Conservation (phyloP, 1,284 basidiomycete genomes). For the Austroboletus niveus region DNA sequence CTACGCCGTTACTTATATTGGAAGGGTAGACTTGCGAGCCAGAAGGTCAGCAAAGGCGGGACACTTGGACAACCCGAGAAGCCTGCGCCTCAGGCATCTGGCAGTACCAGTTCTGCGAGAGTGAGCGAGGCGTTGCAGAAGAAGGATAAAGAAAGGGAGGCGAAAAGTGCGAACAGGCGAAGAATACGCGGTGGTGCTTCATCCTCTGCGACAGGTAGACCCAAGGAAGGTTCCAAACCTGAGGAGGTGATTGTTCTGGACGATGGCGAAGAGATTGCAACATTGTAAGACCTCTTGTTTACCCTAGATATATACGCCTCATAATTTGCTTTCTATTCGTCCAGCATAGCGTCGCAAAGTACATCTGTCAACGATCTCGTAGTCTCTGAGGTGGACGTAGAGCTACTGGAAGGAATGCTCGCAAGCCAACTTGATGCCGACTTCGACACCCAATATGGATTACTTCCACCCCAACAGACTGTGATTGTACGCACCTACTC, state of each 20-base stretch:
- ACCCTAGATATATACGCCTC: background rate
- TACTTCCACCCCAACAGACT: constrained; percentile 77
- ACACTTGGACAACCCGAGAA: constrained; percentile 2
- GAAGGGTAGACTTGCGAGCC: constrained; percentile 60
- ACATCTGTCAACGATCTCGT: constrained; percentile 13
- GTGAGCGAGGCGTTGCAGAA: constrained; percentile 71
- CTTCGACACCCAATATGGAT: constrained; percentile 81
- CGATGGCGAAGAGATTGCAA: constrained; percentile 45
- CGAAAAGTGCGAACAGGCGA: constrained; percentile 53
- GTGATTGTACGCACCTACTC: constrained; percentile 88
- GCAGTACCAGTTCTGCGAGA: constrained; percentile 1
- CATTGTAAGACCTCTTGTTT: constrained; percentile 16
- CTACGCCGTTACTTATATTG: constrained; percentile 77
- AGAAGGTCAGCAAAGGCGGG: constrained; percentile 15
- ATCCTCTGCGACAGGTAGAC: constrained; percentile 7
- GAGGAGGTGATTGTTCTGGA: constrained; percentile 42
- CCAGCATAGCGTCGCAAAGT: constrained; percentile 21
- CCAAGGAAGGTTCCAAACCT: constrained; percentile 22
- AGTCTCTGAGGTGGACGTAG: constrained; percentile 31
- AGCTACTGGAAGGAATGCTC: constrained; percentile 31
- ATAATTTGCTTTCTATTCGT: background rate
- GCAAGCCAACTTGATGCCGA: constrained; percentile 38
- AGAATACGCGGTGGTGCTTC: constrained; percentile 68
- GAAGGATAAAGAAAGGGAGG: constrained; percentile 65
- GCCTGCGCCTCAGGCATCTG: constrained; percentile 3